Base-by-base conservation (phyloP, 2,329 filamentous ascomycete genomes). In the Alternaria atra region DNA sequence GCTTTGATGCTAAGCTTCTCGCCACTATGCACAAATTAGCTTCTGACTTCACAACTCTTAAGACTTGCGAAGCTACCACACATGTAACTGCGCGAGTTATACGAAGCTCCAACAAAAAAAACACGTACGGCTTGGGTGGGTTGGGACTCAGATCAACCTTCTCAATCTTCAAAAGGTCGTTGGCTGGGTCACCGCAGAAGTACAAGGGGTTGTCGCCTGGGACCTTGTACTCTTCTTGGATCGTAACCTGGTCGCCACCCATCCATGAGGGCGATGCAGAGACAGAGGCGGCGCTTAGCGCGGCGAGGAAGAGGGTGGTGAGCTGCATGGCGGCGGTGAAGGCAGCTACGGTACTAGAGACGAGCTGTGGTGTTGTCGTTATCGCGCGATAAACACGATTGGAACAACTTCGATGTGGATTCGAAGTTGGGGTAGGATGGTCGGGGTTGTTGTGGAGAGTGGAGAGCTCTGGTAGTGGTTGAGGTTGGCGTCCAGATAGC, bases 181-280 rank as follows among this genome's bases (percentile, higher is more conserved):
- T 79, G 50, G 80, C 80, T 59, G 92, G 91, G 64, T 91, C 85
- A 60, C 83, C 81, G 67, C 95, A 99, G 81, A 91, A 92, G 74
- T 88, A 83, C 61, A 99, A 85, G 30, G 95, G 94, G 76, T 94
- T 97, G 52, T 94, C 84, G 77, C 95, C 94, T 1, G 92, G 90
- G 15, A 97, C 91, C 67, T 89, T 86, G 78, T 86, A 83, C 46
- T 86, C 82, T 52, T 82, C 79, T 55, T 82, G 80, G 59, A 84
- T 78, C 58, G 84, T 80, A 40, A 84, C 81, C 74, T 86, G 83
- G 62, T 70, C 60, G 62, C 77, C 72, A 69, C 83, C 81, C 64
- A 73, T 65, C 74, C 71, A 82, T 75, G 71, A 82, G 66, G 71
- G 81, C 42, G 56, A 61, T 29, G 69, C 66, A 15, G 70, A 67